Evolutionary conservation across 1,284 basidiomycete genomes (phyloP).

Genomic region (Moesziomyces sp.): DNA sequence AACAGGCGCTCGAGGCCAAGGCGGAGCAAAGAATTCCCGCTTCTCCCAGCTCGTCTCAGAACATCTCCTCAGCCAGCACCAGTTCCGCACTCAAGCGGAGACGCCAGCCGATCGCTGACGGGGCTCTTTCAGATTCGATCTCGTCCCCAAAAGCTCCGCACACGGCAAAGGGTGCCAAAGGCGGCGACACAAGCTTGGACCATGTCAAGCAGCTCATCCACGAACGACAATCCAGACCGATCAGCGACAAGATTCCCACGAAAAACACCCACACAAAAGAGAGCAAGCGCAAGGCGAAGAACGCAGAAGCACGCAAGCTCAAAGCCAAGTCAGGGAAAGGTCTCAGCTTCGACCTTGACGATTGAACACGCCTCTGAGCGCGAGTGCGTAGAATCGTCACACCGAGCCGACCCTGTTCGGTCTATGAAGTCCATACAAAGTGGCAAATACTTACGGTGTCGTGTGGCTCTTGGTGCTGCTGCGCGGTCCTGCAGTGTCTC

Average conservation of each 20-base stretch:
- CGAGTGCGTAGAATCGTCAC: too few species aligned
- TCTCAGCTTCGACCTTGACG: constrained; percentile 43
- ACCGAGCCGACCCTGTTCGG: too few species aligned
- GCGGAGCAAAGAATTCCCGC: too few species aligned
- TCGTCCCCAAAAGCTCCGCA: constrained; percentile 1
- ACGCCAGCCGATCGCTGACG: background rate
- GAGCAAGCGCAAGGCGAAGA: constrained; percentile 19
- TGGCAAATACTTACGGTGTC: too few species aligned
- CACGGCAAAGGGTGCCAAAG: background rate
- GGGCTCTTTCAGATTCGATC: background rate
- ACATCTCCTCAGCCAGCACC: constrained; percentile 4
- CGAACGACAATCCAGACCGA: background rate
- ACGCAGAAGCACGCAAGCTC: constrained; percentile 15
- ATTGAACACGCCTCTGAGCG: too few species aligned
- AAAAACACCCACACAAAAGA: constrained; percentile 1
- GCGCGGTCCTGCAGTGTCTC: too few species aligned
- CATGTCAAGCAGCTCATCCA: constrained; percentile 39
- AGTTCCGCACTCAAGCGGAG: constrained; percentile 3
- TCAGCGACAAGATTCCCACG: background rate
- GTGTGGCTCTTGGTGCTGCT: too few species aligned
- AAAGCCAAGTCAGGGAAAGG: constrained; percentile 41
- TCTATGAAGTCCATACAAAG: too few species aligned
- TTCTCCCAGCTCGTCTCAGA: background rate
- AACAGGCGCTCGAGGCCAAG: constrained; percentile 30
- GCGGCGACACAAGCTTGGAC: constrained; percentile 5